These are phyloP conservation scores for Lepidopterella palustris DNA, from an alignment of 495 filamentous ascomycete species.

Conservation along the genomic window DNA sequence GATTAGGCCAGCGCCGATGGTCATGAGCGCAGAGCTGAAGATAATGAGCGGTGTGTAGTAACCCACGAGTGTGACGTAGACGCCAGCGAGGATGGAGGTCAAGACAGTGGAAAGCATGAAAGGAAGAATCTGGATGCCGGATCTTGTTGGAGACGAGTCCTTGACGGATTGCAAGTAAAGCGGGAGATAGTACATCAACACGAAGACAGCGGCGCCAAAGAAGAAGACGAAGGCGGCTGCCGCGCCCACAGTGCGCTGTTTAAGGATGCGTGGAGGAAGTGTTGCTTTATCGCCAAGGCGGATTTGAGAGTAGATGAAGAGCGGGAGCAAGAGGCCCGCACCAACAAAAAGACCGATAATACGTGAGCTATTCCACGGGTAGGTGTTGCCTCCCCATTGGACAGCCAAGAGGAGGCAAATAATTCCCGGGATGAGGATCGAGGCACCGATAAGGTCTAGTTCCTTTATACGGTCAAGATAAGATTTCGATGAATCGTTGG, in stretches of 20 bases:
- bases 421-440: constrained; percentile 46
- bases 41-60: constrained; percentile 51
- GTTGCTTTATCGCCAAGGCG: constrained; percentile 44
- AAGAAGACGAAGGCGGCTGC: constrained; percentile 37
- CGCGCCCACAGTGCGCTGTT: constrained; percentile 38
- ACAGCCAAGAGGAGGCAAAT: constrained; percentile 54
- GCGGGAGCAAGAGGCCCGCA: constrained; percentile 38
- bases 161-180: constrained; percentile 51
- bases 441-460: constrained; percentile 47
- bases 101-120: constrained; percentile 44
- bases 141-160: constrained; percentile 43
- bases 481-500: constrained; percentile 17
- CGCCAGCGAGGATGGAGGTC: constrained; percentile 43
- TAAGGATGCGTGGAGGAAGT: constrained; percentile 40
- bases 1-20: constrained; percentile 46
- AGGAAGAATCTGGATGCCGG: constrained; percentile 47
- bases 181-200: constrained; percentile 51
- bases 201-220: constrained; percentile 33
- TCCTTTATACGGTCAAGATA: constrained; percentile 39
- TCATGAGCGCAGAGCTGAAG: constrained; percentile 40
- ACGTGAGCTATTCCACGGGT: constrained; percentile 43
- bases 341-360: constrained; percentile 41
- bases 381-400: constrained; percentile 53
- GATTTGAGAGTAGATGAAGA: constrained; percentile 47
- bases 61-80: constrained; percentile 53